phyloP scores from a whole-genome alignment of 169 alveolate genomes.

The Besnoitia besnoiti region DNA sequence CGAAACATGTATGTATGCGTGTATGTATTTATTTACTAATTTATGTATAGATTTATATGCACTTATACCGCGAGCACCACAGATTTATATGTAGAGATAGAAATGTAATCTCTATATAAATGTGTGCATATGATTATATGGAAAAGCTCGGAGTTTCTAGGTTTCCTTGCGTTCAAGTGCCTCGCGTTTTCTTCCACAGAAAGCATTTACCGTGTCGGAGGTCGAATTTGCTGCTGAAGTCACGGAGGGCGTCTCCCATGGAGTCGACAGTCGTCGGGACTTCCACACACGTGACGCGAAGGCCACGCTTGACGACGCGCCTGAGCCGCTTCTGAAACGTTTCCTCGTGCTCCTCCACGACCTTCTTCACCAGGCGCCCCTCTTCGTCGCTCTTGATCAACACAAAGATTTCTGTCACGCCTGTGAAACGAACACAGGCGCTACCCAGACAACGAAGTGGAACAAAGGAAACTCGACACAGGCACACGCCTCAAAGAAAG shows the following conservation, averaged over 20 bases:
- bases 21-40: too few species aligned
- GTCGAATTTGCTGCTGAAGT: background rate
- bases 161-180: too few species aligned
- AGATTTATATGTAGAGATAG: too few species aligned
- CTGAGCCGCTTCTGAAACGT: constrained; percentile 20
- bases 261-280: background rate
- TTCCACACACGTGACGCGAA: background rate
- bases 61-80: background rate
- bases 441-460: background rate
- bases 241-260: constrained; percentile 29
- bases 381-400: constrained; percentile 5
- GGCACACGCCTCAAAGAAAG: background rate
- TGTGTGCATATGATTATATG: background rate
- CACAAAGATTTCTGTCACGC: constrained; percentile 8
- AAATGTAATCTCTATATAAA: too few species aligned
- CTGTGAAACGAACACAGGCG: background rate
- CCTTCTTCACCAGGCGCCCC: background rate
- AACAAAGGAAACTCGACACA: background rate
- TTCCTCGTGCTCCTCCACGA: background rate
- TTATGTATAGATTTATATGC: too few species aligned
- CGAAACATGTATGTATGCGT: background rate
- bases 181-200: too few species aligned
- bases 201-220: constrained; percentile 8
- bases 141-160: too few species aligned
- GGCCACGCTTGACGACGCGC: background rate